Base-by-base conservation (phyloP, 2,329 filamentous ascomycete genomes). In the Hymenoscyphus fraxineus region DNA sequence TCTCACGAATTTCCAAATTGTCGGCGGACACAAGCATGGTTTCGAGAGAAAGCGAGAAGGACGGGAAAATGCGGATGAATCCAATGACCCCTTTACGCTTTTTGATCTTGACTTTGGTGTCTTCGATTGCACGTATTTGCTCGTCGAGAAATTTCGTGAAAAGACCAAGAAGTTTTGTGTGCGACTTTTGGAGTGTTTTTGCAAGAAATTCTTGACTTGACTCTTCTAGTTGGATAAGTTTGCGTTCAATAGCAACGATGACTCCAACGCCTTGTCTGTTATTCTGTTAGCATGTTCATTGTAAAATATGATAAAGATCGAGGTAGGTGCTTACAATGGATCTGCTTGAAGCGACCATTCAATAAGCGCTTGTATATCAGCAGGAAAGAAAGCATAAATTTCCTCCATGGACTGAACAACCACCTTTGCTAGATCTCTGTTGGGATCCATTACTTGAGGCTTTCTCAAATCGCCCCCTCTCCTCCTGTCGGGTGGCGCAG, bases 71-170 rank as follows among this genome's bases (percentile, higher is more conserved):
- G 68, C 92, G 91, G 81, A 98, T 94, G 77, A 98, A 98, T 16
- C 89, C 88, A 72, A 98, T 97, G 64, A 99, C 92, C 12, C 95
- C 94, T 79, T 96, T 97, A 70, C 95, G 90, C 82, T 98, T 98
- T 82, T 97, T 97, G 78, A 97, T 93, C 81, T 97, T 97, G 76
- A 99, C 94, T 78, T 98, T 98, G 47, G 93, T 98, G 67, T 98
- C 95, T 78, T 98, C 95, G 68, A 98, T 97, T 5, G 93, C 93
- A 32, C 92, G 91, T 65, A 98, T 90, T 76, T 99, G 95, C 68
- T 97, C 92, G 70, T 98, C 94, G 9, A 98, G 87, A 72, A 98
- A 97, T 67, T 91, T 92, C 66, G 84, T 88, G 79, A 97, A 97
- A 2, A 91, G 85, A 2, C 85, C 84, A 69, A 90, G 86, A 19